phyloP scores from a whole-genome alignment of 176 grass and related monocot genomes.

The Aechmea fasciata region DNA sequence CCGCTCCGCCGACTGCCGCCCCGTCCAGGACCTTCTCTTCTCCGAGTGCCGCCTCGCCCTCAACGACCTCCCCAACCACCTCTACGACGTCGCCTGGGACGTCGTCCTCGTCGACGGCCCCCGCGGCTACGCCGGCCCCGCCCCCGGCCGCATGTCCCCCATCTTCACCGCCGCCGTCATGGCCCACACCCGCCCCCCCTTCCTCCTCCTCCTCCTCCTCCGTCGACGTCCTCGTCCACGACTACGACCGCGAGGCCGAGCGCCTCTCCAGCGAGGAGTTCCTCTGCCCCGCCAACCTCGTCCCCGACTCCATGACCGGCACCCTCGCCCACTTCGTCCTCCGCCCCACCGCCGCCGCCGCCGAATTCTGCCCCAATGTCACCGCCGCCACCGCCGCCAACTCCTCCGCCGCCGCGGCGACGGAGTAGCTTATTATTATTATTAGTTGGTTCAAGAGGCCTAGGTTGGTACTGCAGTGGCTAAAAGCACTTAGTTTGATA shows the following conservation, averaged over 20 bases:
- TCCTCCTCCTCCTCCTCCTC: neutral
- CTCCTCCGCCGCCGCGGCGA: neutral
- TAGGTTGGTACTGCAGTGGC: too few species aligned
- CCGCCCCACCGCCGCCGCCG: slow-evolving; percentile 19
- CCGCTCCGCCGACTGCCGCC: slow-evolving; percentile 53
- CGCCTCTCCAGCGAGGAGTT: slow-evolving; percentile 48
- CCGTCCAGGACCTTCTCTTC: slow-evolving; percentile 90
- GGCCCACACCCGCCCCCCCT: slow-evolving; percentile 30
- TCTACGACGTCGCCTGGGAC: slow-evolving; percentile 86
- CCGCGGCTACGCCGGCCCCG: slow-evolving; percentile 54
- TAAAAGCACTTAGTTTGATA: too few species aligned
- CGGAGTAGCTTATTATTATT: too few species aligned
- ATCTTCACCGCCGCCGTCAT: slow-evolving; percentile 82
- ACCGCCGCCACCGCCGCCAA: slow-evolving; percentile 6
- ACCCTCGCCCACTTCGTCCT: slow-evolving; percentile 62
- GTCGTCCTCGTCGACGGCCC: slow-evolving; percentile 94
- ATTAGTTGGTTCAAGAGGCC: too few species aligned
- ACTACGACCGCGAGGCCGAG: slow-evolving; percentile 67
- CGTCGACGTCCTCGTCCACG: slow-evolving; percentile 84
- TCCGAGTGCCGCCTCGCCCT: slow-evolving; percentile 91
- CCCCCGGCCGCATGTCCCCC: slow-evolving; percentile 79
- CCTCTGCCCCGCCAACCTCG: slow-evolving; percentile 56
- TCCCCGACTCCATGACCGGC: slow-evolving; percentile 22
- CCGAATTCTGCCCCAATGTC: slow-evolving; percentile 47
- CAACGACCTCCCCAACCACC: slow-evolving; percentile 87